Evolutionary conservation across 129 eudicot species (phyloP), one percentile per base, ranked within the genome.

Genomic region (Arctium lappa): DNA sequence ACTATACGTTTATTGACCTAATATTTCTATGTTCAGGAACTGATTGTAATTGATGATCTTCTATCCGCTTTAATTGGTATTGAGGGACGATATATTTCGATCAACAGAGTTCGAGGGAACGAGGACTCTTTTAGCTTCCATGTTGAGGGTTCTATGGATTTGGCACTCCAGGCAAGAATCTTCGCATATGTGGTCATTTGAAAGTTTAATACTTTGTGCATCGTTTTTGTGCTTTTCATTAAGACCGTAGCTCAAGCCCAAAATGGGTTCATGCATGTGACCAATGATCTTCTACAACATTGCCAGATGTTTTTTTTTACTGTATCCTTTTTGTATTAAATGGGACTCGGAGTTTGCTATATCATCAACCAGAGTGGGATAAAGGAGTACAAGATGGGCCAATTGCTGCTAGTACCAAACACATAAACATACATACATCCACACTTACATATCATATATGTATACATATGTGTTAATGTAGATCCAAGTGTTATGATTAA

Each of bases 121-220:
- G 91, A 90, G 65, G 90, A 91, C 69, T 70, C 37, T 81, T 63
- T 84, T 56, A 69, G 76, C 79, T 93, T 95, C 78, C 91, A 90
- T 75, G 91, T 95, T 84, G 98, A 91, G 81, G 90, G 98, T 46
- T 93, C 99, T 12, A 93, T 95, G 99, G 99, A 95, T 91, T 85
- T 93, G 80, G 93, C 95, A 33, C 98, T 95, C 76, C 99, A 95
- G 97, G 99, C 86, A 83, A 85, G 75, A 83, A 39, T 56, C 18
- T 53, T 50, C 31, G 34, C 29, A 22, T n/a, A 1, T 22, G 1
- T 15, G 12, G 74, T 36, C 18, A 48, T 66, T 31, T 63, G 31
- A 77, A 16, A 60, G 62, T 71, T 80, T 18, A 11, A 75, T 75
- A 18, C 32, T 65, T 74, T 74, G 46, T 79, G 16, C 56, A 68